Conservation (phyloP, 108 stramenopile genomes). For the Schizochytrium sp. region DNA sequence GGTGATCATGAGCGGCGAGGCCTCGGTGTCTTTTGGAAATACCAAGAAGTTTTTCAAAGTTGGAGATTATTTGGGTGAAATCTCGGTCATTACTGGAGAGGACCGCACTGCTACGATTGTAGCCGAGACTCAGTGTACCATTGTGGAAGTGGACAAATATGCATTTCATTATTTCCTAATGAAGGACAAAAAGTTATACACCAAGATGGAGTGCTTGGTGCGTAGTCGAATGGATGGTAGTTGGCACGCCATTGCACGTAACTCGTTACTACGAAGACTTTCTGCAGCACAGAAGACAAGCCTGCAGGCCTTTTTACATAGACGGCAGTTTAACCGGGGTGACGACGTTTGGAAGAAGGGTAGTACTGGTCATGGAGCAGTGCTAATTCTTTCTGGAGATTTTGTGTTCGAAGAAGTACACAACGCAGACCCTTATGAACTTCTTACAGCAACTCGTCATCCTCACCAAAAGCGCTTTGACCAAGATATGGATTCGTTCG, state of each 20-base stretch:
- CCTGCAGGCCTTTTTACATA: constrained; percentile 52
- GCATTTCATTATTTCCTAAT: constrained; percentile 64
- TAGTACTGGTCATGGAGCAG: constrained; percentile 1
- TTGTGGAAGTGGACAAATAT: constrained; percentile 56
- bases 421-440: constrained; percentile 39
- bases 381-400: constrained; percentile 57
- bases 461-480: constrained; percentile 18
- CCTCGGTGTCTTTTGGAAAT: constrained; percentile 1
- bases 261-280: constrained; percentile 54
- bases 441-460: constrained; percentile 28
- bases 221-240: constrained; percentile 51
- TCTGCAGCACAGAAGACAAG: constrained; percentile 64
- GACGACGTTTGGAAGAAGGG: constrained; percentile 62
- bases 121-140: constrained; percentile 45
- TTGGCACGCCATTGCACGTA: constrained; percentile 61
- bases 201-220: constrained; percentile 64
- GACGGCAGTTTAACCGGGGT: constrained; percentile 20
- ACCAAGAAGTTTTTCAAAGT: constrained; percentile 62
- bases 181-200: constrained; percentile 59
- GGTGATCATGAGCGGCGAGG: constrained; percentile 61
- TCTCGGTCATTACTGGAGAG: constrained; percentile 63
- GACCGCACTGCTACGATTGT: constrained; percentile 61
- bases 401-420: constrained; percentile 62
- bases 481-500: neutral
- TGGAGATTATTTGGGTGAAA: constrained; percentile 64